Percentiles rank a stretch among this genome's conserved stretches.
phyloP scores from a whole-genome alignment of 495 filamentous ascomycete genomes.

The Podospora anserina region DNA sequence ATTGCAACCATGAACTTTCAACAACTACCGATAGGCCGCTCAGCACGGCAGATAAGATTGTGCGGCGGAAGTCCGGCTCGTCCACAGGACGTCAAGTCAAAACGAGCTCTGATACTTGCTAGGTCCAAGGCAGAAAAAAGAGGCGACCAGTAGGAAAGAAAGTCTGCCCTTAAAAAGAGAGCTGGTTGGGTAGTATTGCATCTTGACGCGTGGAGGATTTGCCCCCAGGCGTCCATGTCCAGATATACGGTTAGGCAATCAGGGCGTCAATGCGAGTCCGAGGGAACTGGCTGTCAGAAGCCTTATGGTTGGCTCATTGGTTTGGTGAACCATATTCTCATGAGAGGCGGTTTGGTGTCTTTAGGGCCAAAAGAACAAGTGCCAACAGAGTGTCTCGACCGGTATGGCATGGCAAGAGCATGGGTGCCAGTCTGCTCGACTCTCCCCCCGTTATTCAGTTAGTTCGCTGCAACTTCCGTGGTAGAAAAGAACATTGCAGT shows the following conservation, averaged over 20 bases:
- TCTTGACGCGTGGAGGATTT: slow-evolving; percentile 22
- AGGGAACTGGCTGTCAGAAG: not conserved
- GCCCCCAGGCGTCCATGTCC: slow-evolving; percentile 22
- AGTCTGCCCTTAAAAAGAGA: not conserved
- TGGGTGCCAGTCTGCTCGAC: too few relatives aligned
- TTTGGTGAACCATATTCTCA: not conserved
- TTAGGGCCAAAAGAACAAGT: not conserved
- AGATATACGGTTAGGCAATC: slow-evolving; percentile 21
- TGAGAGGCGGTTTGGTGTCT: not conserved
- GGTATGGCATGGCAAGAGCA: not conserved
- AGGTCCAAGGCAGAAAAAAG: not conserved
- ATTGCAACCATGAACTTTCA: not conserved
- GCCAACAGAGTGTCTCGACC: not conserved
- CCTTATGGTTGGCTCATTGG: not conserved
- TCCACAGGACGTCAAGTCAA: not conserved
- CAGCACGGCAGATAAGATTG: not conserved
- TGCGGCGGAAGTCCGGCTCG: not conserved
- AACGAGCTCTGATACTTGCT: not conserved
- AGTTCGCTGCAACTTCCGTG: not conserved
- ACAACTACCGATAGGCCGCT: slow-evolving; percentile 7
- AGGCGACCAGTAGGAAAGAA: slow-evolving; percentile 1
- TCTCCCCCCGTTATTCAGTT: not conserved
- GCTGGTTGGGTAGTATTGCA: slow-evolving; percentile 27
- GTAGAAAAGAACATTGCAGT: not conserved
- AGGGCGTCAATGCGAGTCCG: slow-evolving; percentile 26